Base-by-base conservation (phyloP, 306 rosid genomes). In the Lathyrus oleraceus region DNA sequence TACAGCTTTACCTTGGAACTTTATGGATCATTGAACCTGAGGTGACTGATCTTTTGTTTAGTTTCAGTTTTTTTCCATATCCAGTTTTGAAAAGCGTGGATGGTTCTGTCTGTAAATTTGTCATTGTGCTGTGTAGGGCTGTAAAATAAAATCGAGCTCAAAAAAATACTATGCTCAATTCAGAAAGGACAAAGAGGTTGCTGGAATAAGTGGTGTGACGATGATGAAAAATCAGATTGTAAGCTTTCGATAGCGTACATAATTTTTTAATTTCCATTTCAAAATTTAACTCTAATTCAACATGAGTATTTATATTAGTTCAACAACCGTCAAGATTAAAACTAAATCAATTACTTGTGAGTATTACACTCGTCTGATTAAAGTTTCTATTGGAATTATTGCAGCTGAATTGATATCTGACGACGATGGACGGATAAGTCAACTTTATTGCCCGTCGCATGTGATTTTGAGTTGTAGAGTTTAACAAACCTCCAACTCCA, bases 151-250 rank as follows among this genome's bases (percentile, higher is more conserved):
- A 77, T 48, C 81, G 47, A 90, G 97, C 69, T 65, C 84, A 66
- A 85, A 96, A 81, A 91, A 88, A 91, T 88, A 48, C 72, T 88
- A 19, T 91, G 96, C 81, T 81, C 86, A 44, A 70, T 91, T 71
- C 95, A 86, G 82, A 91, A 91, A 75, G 84, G 80, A 63, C 83
- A 88, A 75, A 88, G 81, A 73, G 87, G 84, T 71, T 91, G 97
- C 72, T 90, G 97, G 97, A 85, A 85, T 78, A 86, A 64, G 78
- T 90, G 97, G 97, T 88, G 95, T 13, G 97, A 88, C 14, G 95
- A 86, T 72, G 95, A 88, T 17, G 90, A 88, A 71, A 90, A 82
- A 54, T 71, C 88, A 9, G 51, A 74, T 65, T 79, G 95, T 90
- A 80, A 79, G 90, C 64, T 67, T 70, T 47, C 48, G 0, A 59